These are phyloP conservation scores for Sonneratia alba DNA, from an alignment of 345 rosid species.

Conservation along the genomic window DNA sequence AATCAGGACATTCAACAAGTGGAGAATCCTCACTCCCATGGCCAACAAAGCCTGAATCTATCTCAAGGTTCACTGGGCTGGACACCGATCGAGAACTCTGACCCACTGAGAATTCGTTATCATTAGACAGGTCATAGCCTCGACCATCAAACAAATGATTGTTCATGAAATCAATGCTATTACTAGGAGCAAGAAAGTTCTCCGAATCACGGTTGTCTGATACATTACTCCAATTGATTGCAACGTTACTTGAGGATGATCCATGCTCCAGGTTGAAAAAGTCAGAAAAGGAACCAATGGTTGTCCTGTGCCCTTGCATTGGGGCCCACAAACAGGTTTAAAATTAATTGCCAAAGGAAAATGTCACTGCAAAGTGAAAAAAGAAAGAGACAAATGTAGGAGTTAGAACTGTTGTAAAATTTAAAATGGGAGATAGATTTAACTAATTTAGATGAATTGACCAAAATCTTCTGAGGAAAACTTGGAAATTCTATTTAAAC, in stretches of 20 bases:
- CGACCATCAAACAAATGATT: slow-evolving; percentile 40
- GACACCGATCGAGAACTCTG: slow-evolving; percentile 29
- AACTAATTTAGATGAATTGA: not conserved
- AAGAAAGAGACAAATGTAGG: not conserved
- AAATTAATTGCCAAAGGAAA: slow-evolving; percentile 8
- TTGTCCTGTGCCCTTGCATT: slow-evolving; percentile 87
- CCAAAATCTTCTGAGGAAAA: not conserved
- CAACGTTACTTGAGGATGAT: slow-evolving; percentile 52
- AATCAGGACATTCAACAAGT: slow-evolving; percentile 28
- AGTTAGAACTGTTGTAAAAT: not conserved
- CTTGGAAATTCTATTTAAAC: not conserved
- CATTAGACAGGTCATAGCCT: slow-evolving; percentile 22
- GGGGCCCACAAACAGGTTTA: slow-evolving; percentile 21
- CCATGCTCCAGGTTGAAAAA: slow-evolving; percentile 67
- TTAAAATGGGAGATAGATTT: not conserved
- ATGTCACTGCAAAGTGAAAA: slow-evolving; percentile 1
- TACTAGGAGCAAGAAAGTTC: slow-evolving; percentile 34
- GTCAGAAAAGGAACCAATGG: slow-evolving; percentile 65
- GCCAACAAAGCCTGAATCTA: slow-evolving; percentile 44
- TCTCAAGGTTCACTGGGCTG: slow-evolving; percentile 39
- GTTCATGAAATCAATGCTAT: slow-evolving; percentile 24
- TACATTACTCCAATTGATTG: slow-evolving; percentile 49
- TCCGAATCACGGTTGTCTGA: slow-evolving; percentile 46
- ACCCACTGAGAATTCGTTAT: slow-evolving; percentile 18
- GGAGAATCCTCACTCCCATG: slow-evolving; percentile 34